Evolutionary conservation across 169 alveolate genomes (phyloP).

Genomic region (Plasmodium cynomolgi): DNA sequence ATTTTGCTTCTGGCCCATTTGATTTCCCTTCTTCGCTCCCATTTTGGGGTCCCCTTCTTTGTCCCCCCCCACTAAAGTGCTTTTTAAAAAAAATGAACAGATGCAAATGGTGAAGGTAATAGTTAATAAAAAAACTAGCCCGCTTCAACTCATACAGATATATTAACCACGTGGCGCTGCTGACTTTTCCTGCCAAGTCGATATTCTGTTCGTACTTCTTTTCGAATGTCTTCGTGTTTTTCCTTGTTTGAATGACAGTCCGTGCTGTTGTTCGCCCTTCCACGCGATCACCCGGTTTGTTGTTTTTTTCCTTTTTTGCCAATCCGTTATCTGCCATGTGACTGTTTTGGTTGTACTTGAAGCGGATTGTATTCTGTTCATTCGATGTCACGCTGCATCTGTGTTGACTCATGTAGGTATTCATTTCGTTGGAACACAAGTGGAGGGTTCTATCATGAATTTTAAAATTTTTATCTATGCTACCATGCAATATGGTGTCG

Average conservation of each 20-base stretch:
- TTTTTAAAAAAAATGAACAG: slow-evolving; percentile 49
- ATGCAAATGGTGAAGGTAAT: slow-evolving; percentile 41
- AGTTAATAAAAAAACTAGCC: slow-evolving; percentile 76
- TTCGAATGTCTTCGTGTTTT: slow-evolving; percentile 41
- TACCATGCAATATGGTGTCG: background rate
- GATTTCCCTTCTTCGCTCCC: background rate
- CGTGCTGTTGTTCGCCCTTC: background rate
- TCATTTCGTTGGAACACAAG: background rate
- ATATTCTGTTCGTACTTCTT: slow-evolving; percentile 69
- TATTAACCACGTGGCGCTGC: slow-evolving; percentile 93
- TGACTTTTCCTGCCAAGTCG: slow-evolving; percentile 90
- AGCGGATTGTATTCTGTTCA: background rate
- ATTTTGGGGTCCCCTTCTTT: background rate
- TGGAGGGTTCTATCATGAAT: background rate
- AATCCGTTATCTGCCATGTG: background rate
- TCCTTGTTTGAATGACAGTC: background rate
- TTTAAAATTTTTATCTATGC: background rate
- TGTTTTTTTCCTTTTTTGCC: background rate
- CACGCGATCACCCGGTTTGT: background rate
- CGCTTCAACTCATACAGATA: slow-evolving; percentile 89
- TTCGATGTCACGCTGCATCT: background rate
- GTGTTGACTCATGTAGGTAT: background rate
- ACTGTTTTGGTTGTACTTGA: background rate
- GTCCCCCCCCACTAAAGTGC: background rate
- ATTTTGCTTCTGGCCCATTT: background rate